phyloP scores from a whole-genome alignment of 768 basidiomycete genomes.

The Lyophyllum atratum region DNA sequence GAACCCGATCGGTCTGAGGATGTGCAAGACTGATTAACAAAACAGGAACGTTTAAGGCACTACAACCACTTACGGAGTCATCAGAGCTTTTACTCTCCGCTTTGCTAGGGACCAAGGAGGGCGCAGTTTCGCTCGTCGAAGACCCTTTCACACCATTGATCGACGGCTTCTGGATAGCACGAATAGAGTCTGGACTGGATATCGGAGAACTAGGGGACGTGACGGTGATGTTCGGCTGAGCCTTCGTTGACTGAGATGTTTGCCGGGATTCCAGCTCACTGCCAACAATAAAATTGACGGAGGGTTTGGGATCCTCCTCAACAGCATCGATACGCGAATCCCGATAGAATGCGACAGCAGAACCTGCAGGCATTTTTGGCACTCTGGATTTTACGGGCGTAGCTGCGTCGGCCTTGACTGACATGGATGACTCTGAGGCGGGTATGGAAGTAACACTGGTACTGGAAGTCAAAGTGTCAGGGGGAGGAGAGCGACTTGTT shows the following conservation, averaged over 20 bases:
- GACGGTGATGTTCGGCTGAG: conserved; percentile 24
- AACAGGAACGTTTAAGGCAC: background rate
- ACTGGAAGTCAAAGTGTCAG: conserved; percentile 41
- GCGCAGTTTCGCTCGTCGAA: conserved; percentile 17
- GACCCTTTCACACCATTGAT: conserved; percentile 22
- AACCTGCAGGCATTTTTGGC: conserved; percentile 74
- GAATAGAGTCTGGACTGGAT: conserved; percentile 5
- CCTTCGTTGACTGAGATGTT: conserved; percentile 20
- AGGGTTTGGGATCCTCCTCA: conserved; percentile 44
- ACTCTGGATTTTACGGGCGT: conserved; percentile 43
- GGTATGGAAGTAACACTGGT: conserved; percentile 31
- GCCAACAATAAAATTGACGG: conserved; percentile 75
- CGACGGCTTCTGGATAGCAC: conserved; percentile 3
- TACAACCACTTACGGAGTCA: conserved; percentile 45
- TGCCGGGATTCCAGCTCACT: conserved; percentile 64
- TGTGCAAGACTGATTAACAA: conserved; percentile 1
- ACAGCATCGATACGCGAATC: conserved; percentile 57
- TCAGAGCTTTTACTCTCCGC: conserved; percentile 54
- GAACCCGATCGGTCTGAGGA: conserved; percentile 42
- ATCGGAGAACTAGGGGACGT: conserved; percentile 11
- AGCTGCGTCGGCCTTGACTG: conserved; percentile 30
- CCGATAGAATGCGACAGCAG: conserved; percentile 73
- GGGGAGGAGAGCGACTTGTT: conserved; percentile 69
- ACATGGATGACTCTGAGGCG: conserved; percentile 26
- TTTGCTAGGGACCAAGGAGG: conserved; percentile 34